A percentile compares a stretch with the other conserved stretches of the same genome.
phyloP scores from a whole-genome alignment of 208 protist species.

The Leishmania arabica region DNA sequence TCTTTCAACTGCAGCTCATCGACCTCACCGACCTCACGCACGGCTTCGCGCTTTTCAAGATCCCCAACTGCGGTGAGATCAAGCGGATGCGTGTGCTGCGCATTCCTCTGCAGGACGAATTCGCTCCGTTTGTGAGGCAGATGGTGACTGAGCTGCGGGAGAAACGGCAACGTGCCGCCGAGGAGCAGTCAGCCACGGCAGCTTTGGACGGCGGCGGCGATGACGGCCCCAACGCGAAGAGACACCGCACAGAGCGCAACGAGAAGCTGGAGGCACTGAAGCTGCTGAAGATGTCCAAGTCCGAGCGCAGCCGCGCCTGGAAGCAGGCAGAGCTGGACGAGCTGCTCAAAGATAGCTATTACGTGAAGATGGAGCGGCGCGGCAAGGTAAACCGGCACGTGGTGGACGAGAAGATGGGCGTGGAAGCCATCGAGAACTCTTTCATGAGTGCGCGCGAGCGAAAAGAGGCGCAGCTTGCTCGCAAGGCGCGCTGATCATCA shows the following conservation, averaged over 20 bases:
- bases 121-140: slow-evolving; percentile 56
- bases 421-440: slow-evolving; percentile 88
- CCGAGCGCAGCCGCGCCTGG: slow-evolving; percentile 81
- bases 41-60: slow-evolving; percentile 90
- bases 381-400: slow-evolving; percentile 59
- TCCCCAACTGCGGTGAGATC: slow-evolving; percentile 92
- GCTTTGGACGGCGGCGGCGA: slow-evolving; percentile 22
- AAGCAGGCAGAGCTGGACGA: slow-evolving; percentile 88
- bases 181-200: slow-evolving; percentile 40
- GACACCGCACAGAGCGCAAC: slow-evolving; percentile 85
- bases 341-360: slow-evolving; percentile 90
- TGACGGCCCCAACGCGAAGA: slow-evolving; percentile 32
- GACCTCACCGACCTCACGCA: slow-evolving; percentile 96
- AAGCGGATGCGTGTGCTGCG: slow-evolving; percentile 76
- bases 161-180: slow-evolving; percentile 60
- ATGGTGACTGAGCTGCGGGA: slow-evolving; percentile 46
- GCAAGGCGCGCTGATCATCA: slow-evolving; percentile 31
- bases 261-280: slow-evolving; percentile 86
- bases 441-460: slow-evolving; percentile 84
- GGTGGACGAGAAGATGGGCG: slow-evolving; percentile 85
- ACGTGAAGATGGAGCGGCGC: slow-evolving; percentile 88
- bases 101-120: slow-evolving; percentile 87
- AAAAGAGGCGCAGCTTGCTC: slow-evolving; percentile 71
- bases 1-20: slow-evolving; percentile 91
- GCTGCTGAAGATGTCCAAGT: slow-evolving; percentile 79